These are phyloP conservation scores for Terfezia boudieri DNA, from an alignment of 495 filamentous ascomycete genomes.

Conservation along the genomic window DNA sequence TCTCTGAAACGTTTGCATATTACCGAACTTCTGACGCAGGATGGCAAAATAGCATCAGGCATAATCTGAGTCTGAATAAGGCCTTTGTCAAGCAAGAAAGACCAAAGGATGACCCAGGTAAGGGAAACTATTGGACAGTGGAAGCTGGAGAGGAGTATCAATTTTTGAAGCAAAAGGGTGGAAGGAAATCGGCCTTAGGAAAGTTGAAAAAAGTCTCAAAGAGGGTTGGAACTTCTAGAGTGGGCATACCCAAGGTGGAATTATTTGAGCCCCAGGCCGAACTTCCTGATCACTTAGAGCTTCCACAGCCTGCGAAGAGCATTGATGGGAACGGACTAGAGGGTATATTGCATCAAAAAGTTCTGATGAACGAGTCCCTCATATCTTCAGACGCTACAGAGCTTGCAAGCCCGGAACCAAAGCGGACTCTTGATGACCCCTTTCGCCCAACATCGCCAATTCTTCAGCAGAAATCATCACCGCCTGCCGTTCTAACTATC, in stretches of 20 bases:
- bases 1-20: constrained; percentile 74
- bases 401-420: neutral
- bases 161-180: constrained; percentile 67
- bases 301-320: neutral
- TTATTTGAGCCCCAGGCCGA: neutral
- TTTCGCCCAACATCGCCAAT: neutral
- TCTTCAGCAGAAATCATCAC: constrained; percentile 17
- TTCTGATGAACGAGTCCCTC: neutral
- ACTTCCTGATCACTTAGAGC: neutral
- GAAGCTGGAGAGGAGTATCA: constrained; percentile 66
- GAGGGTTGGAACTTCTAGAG: neutral
- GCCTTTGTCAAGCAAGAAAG: constrained; percentile 90
- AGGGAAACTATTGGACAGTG: constrained; percentile 97
- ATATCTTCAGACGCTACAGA: neutral
- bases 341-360: no score
- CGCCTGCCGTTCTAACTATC: constrained; percentile 22
- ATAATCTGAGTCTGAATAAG: constrained; percentile 95
- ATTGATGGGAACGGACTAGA: constrained; percentile 9
- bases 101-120: constrained; percentile 92
- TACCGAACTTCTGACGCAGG: constrained; percentile 66
- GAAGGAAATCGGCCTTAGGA: constrained; percentile 20
- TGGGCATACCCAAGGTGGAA: neutral
- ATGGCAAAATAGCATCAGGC: constrained; percentile 97
- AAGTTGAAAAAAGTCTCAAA: neutral
- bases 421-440: neutral